Base-by-base conservation (phyloP, 768 basidiomycete genomes). In the Xerocomellus chrysenteron region DNA sequence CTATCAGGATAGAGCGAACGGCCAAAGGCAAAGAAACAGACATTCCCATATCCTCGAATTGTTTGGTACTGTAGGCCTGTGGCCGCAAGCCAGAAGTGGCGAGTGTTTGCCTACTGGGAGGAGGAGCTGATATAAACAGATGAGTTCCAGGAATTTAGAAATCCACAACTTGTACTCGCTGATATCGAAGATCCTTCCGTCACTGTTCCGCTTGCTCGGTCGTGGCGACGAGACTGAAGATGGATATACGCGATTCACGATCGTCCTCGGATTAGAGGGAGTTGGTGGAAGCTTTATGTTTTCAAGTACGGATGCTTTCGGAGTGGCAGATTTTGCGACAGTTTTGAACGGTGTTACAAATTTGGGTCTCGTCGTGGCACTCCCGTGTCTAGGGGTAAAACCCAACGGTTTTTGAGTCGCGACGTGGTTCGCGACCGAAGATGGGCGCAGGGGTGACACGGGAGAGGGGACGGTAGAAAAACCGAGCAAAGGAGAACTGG, bases 311-410 rank as follows among this genome's bases (percentile, higher is more conserved):
- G 45, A 46, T 39, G 52, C 17, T 14, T 24, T 47, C 17, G 50
- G 35, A 26, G 79, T 75, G 37, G 74, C 75, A 45, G 80, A 79
- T 58, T 72, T 74, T 73, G 80, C 74, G 28, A 79, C 80, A 6
- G 69, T 51, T 63, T 87, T 88, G 67, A 88, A 88, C 0, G 86
- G 86, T 2, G 85, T 87, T 8, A 79, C 69, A 57, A 87, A 87
- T n/a, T 75, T 75, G 33, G 63, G 58, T 57, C 56, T 66, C 11
- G 75, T 71, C 35, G 76, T 70, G 7, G 70, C 68, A 32, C 57
- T 68, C 48, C 68, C 69, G 14, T 41, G 61, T 43, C 57, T 56
- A 28, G 60, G 63, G 17, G 63, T 66, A 40, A 71, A 68, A 4
- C 68, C 65, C 40, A 68, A 19, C 9, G 68, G 65, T 21, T 52